Base-by-base conservation (phyloP, 2,329 filamentous ascomycete species). In the Trichoderma citrinoviride region DNA sequence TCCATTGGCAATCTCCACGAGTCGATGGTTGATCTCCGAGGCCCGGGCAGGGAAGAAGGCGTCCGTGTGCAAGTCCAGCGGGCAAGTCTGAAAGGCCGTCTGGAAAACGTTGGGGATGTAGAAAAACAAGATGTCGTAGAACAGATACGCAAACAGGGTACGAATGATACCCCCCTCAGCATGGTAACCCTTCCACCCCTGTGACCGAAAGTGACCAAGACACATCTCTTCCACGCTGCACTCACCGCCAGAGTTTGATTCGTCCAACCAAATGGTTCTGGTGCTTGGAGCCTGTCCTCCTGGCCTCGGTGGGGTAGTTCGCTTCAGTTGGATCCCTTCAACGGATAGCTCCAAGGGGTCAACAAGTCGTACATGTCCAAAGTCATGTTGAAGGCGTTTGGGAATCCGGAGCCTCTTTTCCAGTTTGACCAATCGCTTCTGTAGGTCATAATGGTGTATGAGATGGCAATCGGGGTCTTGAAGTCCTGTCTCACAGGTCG, bases 31-130 rank as follows among this genome's bases (percentile, higher is more conserved):
- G 74, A 98, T 95, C 78, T 97, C 93, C 4, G 90, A 92, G 41
- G 90, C 87, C n/a, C 95, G 86, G 1, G 89, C 87, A 0, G 91
- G 86, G 73, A 92, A 98, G 79, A 99, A 99, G 3, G 90, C 88
- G 74, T 99, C 95, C 0, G 93, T 97, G 74, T 96, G 90, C 6
- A 99, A 80, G 75, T 99, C 95, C 3, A 99, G 80, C 1, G 95
- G 95, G 72, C 92, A 97, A 0, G 92, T 96, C 77, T 99, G 95
- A 74, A 92, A 99, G 1, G 90, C 87, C 6, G 95, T 99, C 75
- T 98, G 94, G 76, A 99, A 99, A 63, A 99, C 94, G 71, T 98
- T 97, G 27, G 95, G 94, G 5, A 98, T 86, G 76, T 96, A 97
- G 27, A 92, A 82, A 77, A 98, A 98, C 7, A 99, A 81, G 25